phyloP scores from a whole-genome alignment of 768 basidiomycete genomes.

The Phaffia australis region DNA sequence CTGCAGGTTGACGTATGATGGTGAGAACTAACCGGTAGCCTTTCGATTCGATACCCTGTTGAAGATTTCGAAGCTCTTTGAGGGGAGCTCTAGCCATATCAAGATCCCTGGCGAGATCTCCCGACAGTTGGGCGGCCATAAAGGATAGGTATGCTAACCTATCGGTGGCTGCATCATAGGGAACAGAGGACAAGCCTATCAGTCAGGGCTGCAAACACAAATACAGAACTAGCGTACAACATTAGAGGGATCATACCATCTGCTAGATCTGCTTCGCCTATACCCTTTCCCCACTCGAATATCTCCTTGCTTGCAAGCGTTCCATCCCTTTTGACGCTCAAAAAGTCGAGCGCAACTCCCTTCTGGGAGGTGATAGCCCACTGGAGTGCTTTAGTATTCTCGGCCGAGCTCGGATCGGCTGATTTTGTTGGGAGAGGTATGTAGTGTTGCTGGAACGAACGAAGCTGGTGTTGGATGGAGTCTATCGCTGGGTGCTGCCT shows the following conservation, averaged over 20 bases:
- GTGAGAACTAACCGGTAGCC: not conserved
- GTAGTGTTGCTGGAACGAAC: constrained; percentile 15
- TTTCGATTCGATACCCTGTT: constrained; percentile 2
- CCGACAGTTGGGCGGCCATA: constrained; percentile 5
- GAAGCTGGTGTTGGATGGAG: constrained; percentile 14
- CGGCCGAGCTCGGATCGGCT: not conserved
- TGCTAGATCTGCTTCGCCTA: constrained; percentile 10
- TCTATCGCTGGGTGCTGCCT: constrained; percentile 22
- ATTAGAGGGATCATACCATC: constrained; percentile 5
- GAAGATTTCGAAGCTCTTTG: constrained; percentile 14
- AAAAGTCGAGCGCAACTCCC: constrained; percentile 9
- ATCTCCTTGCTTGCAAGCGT: constrained; percentile 15
- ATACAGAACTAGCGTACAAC: not conserved
- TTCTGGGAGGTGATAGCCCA: constrained; percentile 15
- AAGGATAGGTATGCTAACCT: constrained; percentile 16
- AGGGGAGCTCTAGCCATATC: constrained; percentile 9
- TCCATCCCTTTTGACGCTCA: constrained; percentile 5
- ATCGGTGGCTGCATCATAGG: not conserved
- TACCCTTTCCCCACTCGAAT: constrained; percentile 6
- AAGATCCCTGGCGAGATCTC: constrained; percentile 7
- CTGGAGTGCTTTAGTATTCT: constrained; percentile 9
- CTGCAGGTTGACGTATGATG: not conserved
- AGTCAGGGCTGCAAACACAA: not conserved
- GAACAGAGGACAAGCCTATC: not conserved
- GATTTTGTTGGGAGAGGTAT: not conserved